Evolutionary conservation across 352 stramenopile genomes (phyloP).

Genomic region (Vaucheria bursata): DNA sequence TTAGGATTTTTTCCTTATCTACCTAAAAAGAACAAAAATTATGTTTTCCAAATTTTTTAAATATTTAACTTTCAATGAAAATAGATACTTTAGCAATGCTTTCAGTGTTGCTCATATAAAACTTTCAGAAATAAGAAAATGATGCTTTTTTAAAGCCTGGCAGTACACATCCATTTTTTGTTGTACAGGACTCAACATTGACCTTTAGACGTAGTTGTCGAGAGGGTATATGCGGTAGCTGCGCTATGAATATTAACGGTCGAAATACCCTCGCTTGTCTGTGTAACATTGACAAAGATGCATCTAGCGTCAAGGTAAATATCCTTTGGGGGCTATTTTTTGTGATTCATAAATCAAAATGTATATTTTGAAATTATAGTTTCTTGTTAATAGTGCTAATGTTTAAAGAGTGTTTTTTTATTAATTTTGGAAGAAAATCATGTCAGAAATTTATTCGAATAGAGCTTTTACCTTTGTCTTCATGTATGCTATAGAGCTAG

Average conservation of each 20-base stretch:
- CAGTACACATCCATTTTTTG: constrained; percentile 3
- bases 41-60: too few relatives aligned
- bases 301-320: neutral
- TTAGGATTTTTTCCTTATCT: too few relatives aligned
- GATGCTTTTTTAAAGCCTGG: too few relatives aligned
- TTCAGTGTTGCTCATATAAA: neutral
- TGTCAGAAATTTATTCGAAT: too few relatives aligned
- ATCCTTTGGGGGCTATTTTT: too few relatives aligned
- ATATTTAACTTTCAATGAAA: neutral
- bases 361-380: neutral
- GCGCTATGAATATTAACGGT: constrained; percentile 99
- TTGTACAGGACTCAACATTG: constrained; percentile 81
- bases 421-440: too few relatives aligned
- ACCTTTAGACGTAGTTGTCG: constrained; percentile 96
- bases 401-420: too few relatives aligned
- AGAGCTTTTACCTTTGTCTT: too few relatives aligned
- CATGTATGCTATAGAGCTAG: too few relatives aligned
- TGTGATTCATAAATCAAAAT: neutral
- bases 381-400: too few relatives aligned
- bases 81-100: neutral
- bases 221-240: constrained; percentile 98
- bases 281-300: constrained; percentile 79
- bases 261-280: constrained; percentile 96
- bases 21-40: too few relatives aligned
- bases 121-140: neutral